Percentiles rank a stretch among this genome's conserved stretches.
phyloP scores from a whole-genome alignment of 768 basidiomycete genomes.

The Cyclocybe cylindracea region DNA sequence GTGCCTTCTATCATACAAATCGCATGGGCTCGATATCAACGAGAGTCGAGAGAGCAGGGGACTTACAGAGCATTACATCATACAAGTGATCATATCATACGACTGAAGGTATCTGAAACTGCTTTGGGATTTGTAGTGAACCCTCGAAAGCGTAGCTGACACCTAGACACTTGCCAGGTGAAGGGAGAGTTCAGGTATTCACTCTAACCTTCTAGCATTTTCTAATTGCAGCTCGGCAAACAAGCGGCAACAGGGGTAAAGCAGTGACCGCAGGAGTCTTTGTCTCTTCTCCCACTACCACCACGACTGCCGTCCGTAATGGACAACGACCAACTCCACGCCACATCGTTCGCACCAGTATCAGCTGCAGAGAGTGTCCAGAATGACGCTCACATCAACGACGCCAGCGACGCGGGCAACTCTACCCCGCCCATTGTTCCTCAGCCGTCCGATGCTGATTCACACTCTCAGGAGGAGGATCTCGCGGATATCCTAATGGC shows the following conservation, averaged over 20 bases:
- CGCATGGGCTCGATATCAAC: no score
- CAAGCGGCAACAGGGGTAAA: slow-evolving; percentile 12
- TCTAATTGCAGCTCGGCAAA: slow-evolving; percentile 12
- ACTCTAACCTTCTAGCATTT: slow-evolving; percentile 16
- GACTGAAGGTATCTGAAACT: no score
- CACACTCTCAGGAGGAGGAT: slow-evolving; percentile 7
- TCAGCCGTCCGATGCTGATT: slow-evolving; percentile 10
- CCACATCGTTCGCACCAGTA: neutral
- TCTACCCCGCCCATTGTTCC: slow-evolving; percentile 1
- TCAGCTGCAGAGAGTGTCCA: neutral
- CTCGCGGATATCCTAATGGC: slow-evolving; percentile 18
- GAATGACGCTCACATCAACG: neutral
- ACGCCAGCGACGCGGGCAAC: neutral
- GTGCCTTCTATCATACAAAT: no score
- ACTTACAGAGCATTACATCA: no score
- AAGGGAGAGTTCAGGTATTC: no score
- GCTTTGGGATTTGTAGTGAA: no score
- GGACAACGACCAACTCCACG: neutral
- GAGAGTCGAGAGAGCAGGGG: no score
- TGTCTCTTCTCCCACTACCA: neutral
- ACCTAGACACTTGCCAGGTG: no score
- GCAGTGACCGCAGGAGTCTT: neutral
- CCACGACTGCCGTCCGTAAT: slow-evolving; percentile 1
- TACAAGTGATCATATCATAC: no score
- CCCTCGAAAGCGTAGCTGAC: no score